Percentiles rank a stretch among this genome's conserved stretches.
phyloP scores from a whole-genome alignment of 2,329 filamentous ascomycete species.

The Cadophora gregata region DNA sequence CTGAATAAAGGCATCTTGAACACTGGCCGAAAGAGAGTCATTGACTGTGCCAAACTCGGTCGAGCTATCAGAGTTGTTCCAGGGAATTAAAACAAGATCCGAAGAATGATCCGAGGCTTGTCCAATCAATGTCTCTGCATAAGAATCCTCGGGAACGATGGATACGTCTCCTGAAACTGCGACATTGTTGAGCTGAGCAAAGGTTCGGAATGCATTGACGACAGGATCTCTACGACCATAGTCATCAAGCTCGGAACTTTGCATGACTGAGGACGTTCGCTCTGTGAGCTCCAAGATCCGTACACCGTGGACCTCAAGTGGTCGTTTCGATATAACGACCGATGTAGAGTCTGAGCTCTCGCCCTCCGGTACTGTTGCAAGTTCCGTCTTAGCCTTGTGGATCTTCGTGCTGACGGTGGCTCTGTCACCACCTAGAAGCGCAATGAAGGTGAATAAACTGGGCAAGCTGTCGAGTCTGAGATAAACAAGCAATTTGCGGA shows the following conservation, averaged over 20 bases:
- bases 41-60: conserved; percentile 60
- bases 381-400: conserved; percentile 44
- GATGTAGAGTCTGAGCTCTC: conserved; percentile 38
- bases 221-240: conserved; percentile 78
- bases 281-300: conserved; percentile 87
- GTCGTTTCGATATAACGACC: conserved; percentile 30
- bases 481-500: conserved; percentile 77
- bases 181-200: conserved; percentile 83
- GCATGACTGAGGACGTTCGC: conserved; percentile 94
- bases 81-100: conserved; percentile 83
- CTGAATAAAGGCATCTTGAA: conserved; percentile 78
- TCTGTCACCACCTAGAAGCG: conserved; percentile 69
- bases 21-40: conserved; percentile 64
- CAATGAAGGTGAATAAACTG: conserved; percentile 81
- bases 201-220: conserved; percentile 88
- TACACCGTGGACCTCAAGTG: conserved; percentile 66
- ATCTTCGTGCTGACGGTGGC: conserved; percentile 41
- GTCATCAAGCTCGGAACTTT: conserved; percentile 82
- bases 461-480: conserved; percentile 86
- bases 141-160: conserved; percentile 78
- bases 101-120: conserved; percentile 73
- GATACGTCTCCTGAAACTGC: conserved; percentile 82
- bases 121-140: conserved; percentile 75
- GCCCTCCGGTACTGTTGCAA: conserved; percentile 40
- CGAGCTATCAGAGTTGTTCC: conserved; percentile 81